Base-by-base conservation (phyloP, 2,329 filamentous ascomycete species). In the Clarireedia monteithiana region DNA sequence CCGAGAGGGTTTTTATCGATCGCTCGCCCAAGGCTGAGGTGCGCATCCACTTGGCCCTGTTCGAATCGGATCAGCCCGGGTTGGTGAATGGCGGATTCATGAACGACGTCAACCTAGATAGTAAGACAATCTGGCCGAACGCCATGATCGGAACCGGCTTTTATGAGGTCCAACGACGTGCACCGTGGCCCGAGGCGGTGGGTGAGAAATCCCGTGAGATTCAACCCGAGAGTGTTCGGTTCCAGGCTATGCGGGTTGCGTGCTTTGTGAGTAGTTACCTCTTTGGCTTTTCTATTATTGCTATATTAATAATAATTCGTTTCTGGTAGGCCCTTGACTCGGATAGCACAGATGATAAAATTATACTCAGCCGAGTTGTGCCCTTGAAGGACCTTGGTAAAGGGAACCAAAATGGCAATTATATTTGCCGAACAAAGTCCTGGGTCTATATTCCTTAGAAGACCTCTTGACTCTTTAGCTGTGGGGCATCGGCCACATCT, bases 331-430 rank as follows among this genome's bases (percentile, higher is more conserved):
- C 75, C 59, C 77, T 95, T 70, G 91, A 96, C 69, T 82, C 80
- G 0, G 90, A 95, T 65, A 88, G 83, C 58, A 87, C 83, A 0
- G 81, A 83, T 34, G 88, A 89, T n/a, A 89, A 86, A 70, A 77
- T 95, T 62, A 82, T 96, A 48, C 74, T 97, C 34, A 97, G 96
- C 74, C 81, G 90, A 51, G 96, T 96, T 66, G 91, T 97, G 20
- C 88, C 87, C 48, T 72, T 96, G 67, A 95, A 95, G 75, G 91
- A 96, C 20, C 20, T 20, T 20, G 20, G 20, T 20, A 20, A 20
- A 20, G 20, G 20, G 20, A 20, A 3, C 20, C 20, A 20, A 20
- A 20, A 2, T 3, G 20, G 20, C 20, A 20, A 20, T 20, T 20
- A 20, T 20, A 20, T 20, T 20, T 20, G 2, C 20, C 20, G 2